These are phyloP conservation scores for Balakata baccata DNA, from an alignment of 345 rosid species.

Conservation along the genomic window DNA sequence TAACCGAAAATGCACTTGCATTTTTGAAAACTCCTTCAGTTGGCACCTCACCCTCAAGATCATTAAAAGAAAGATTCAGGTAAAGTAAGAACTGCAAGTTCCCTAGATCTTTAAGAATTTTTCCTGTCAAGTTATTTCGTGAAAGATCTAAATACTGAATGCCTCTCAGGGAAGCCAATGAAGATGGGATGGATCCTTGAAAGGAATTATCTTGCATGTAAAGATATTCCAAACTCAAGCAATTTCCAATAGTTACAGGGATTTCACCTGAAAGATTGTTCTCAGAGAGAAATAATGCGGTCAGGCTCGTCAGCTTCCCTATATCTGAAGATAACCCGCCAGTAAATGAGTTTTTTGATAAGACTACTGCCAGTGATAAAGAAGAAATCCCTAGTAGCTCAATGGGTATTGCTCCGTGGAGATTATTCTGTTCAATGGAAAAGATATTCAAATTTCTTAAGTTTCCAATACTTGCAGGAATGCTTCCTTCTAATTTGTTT, in stretches of 20 bases:
- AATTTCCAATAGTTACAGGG: conserved; percentile 24
- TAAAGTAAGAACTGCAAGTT: background rate
- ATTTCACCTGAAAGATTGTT: conserved; percentile 36
- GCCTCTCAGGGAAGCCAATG: conserved; percentile 27
- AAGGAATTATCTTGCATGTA: conserved; percentile 26
- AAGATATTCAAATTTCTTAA: no score
- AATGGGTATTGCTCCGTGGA: no score
- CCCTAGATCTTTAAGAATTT: conserved; percentile 22
- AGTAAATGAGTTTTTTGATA: no score
- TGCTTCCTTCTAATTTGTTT: no score
- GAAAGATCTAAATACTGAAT: conserved; percentile 35
- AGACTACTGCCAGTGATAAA: no score
- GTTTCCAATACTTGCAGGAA: no score
- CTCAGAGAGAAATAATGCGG: no score
- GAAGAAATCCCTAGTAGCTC: no score
- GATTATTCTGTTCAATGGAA: no score
- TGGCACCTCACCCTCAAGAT: conserved; percentile 45
- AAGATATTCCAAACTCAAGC: conserved; percentile 15
- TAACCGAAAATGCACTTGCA: conserved; percentile 25
- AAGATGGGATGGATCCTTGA: conserved; percentile 30
- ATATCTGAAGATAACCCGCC: no score
- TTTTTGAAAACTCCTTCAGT: conserved; percentile 33
- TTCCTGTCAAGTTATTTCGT: conserved; percentile 30
- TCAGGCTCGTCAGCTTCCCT: no score
- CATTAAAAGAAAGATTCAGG: conserved; percentile 39